A percentile compares a stretch with the other conserved stretches of the same genome.
These are phyloP conservation scores for Tieghemostelium lacteum DNA, from an alignment of 78 protist species.

Conservation along the genomic window DNA sequence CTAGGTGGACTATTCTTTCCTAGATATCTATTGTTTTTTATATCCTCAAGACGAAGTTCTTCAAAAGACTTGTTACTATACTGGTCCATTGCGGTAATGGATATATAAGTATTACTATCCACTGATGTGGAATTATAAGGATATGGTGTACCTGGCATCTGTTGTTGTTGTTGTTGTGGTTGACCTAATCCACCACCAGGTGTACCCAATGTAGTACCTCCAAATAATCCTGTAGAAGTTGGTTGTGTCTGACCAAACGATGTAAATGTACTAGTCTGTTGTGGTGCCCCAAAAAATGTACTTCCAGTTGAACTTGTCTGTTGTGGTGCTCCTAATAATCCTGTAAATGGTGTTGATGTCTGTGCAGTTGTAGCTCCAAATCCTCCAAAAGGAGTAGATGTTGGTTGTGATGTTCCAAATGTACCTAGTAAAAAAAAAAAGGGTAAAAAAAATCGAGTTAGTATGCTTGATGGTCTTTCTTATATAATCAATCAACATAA, in stretches of 20 bases:
- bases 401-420: not conserved
- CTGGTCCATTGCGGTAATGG: slow-evolving; percentile 56
- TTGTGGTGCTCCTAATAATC: not conserved
- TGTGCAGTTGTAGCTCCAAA: not conserved
- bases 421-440: not conserved
- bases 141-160: not conserved
- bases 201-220: not conserved
- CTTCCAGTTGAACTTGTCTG: not conserved
- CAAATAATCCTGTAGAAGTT: not conserved
- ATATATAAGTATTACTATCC: not conserved
- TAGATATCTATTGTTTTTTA: no score
- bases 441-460: no score
- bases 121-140: not conserved
- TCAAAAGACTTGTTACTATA: slow-evolving; percentile 51
- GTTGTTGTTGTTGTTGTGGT: not conserved
- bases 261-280: not conserved
- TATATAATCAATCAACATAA: not conserved
- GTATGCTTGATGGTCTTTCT: not conserved
- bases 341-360: not conserved
- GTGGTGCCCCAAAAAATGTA: not conserved
- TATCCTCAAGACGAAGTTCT: slow-evolving; percentile 64
- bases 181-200: not conserved
- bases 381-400: not conserved
- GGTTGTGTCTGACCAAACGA: not conserved
- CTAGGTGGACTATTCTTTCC: no score